Base-by-base conservation (phyloP, 208 protist genomes). In the Histomonas meleagridis region DNA sequence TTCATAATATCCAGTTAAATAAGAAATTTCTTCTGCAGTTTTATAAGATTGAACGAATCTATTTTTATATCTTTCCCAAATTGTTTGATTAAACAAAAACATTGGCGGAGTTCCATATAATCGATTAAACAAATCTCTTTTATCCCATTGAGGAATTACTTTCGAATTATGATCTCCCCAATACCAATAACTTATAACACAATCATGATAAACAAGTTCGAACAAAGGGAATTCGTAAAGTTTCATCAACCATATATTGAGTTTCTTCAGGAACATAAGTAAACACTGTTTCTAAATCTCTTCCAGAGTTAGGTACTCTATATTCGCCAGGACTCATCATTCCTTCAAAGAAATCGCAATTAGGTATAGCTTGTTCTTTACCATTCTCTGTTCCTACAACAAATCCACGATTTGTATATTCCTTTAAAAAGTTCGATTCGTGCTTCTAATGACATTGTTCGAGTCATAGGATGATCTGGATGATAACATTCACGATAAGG, bases 341-440 rank as follows among this genome's bases (percentile, higher is more conserved):
- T 46, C 76, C 76, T 86, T 86, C 76, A n/a, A 86, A 86, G 38
- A 57, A 86, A 55, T 86, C 76, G 16, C 76, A 86, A 57, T 1
- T 18, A 38, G 40, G 40, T 32, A 86, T 46, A 55, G 76, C 76
- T 12, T 2, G 14, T 38, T 86, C 76, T 28, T 55, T 16, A 55
- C 76, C 76, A 32, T 40, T 86, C 38, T 86, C 76, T 55, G 46
- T 86, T 35, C 76, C 76, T 18, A 32, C 23, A 51, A 86, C 46
- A 1, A 86, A 26, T 28, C 32, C 32, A 55, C 14, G 55, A 21
- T 57, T 46, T 48, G 38, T 86, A 46, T 4, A 86, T 5, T 55
- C 9, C 1, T 38, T 55, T 49, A 0, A 86, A 28, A 26, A 48
- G 1, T 35, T n/a, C 46, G n/a, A 51, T 28, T 55, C 76, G 23